Conservation (phyloP, 441 rosid genomes). For the Arabidopsis hybrid region DNA sequence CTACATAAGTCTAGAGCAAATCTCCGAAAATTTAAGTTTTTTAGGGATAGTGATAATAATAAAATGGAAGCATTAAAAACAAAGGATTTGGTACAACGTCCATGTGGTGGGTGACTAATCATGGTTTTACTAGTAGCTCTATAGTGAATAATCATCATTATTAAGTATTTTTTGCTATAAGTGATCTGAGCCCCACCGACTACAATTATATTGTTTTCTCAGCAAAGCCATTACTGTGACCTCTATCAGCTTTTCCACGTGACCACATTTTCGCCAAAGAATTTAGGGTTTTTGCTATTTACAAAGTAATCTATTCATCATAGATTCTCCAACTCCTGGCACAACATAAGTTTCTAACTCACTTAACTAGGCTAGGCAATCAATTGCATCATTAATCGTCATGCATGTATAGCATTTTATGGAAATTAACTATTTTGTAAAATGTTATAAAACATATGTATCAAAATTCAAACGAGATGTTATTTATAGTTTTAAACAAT, state of each 20-base stretch:
- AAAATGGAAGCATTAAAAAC: not conserved
- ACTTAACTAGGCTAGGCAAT: not conserved
- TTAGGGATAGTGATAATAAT: not conserved
- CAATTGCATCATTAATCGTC: not conserved
- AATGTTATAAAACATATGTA: too few species aligned
- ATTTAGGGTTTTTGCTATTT: constrained; percentile 7
- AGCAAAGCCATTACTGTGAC: constrained; percentile 27
- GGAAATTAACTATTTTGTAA: too few species aligned
- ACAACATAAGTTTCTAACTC: not conserved
- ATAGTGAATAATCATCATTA: constrained; percentile 35
- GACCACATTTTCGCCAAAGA: constrained; percentile 20
- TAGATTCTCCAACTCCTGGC: not conserved
- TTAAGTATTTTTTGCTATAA: constrained; percentile 19
- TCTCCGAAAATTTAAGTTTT: not conserved
- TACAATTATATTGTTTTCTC: constrained; percentile 34
- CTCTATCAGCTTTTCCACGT: constrained; percentile 33
- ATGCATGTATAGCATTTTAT: not conserved
- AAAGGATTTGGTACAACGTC: constrained; percentile 41
- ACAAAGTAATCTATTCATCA: not conserved
- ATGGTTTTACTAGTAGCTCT: constrained; percentile 35
- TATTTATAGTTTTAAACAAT: too few species aligned
- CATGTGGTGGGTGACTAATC: constrained; percentile 47
- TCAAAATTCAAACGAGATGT: too few species aligned
- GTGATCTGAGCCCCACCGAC: constrained; percentile 39
- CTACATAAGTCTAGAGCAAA: constrained; percentile 10